A percentile compares a stretch with the other conserved stretches of the same genome.
These are phyloP conservation scores for Xerocomellus amylosporus DNA, from an alignment of 768 basidiomycete genomes.

Conservation along the genomic window DNA sequence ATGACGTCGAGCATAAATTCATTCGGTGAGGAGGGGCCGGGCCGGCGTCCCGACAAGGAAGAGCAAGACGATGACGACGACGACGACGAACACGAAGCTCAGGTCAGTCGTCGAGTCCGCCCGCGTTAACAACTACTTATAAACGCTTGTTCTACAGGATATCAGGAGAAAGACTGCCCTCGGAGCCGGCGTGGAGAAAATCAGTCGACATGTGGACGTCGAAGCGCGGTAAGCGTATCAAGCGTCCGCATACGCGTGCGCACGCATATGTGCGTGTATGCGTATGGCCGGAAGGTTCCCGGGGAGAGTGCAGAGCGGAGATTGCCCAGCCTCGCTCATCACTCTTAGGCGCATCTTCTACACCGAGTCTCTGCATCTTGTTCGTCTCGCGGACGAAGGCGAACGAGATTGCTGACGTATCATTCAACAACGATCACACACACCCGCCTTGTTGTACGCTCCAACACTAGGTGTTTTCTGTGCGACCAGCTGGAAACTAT, in stretches of 20 bases:
- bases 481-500: not conserved
- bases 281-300: not conserved
- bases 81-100: conserved; percentile 15
- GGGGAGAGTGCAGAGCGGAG: conserved; percentile 6
- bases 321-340: conserved; percentile 3
- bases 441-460: not conserved
- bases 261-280: not conserved
- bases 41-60: conserved; percentile 10
- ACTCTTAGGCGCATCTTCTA: conserved; percentile 10
- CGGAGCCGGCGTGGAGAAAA: conserved; percentile 37
- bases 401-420: not conserved
- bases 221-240: conserved; percentile 15
- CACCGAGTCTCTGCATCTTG: not conserved
- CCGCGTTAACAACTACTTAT: not conserved
- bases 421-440: not conserved
- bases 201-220: conserved; percentile 33
- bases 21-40: conserved; percentile 7
- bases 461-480: not conserved
- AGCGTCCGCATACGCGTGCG: not conserved
- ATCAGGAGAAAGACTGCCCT: conserved; percentile 30
- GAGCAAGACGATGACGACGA: conserved; percentile 13
- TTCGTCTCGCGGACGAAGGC: not conserved
- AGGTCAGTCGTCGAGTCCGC: conserved; percentile 13
- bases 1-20: conserved; percentile 6
- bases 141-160: conserved; percentile 21